Evolutionary conservation across 345 rosid species (phyloP), one percentile per base, ranked within the genome.

Genomic region (Arabis alpina): DNA sequence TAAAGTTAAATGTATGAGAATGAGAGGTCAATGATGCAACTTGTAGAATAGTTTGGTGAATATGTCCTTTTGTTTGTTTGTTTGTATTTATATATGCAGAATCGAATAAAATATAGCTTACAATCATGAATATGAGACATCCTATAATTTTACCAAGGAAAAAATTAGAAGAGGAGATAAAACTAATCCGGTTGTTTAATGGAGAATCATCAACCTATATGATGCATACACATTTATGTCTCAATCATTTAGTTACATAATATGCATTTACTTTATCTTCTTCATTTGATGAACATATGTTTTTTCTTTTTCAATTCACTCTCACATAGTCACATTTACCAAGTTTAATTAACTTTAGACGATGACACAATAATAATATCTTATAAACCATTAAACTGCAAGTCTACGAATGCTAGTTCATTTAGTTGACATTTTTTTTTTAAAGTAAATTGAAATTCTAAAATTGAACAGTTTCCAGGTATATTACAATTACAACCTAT

Each of bases 11-110:
- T 19, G 1, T 19, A 19, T 19, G 64, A 5, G 47, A 63, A 44
- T 44, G 63, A 44, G 56, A 62, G 64, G 66, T 73, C 71, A 73
- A 41, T 73, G 77, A 73, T 65, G 54, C 66, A 65, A 56, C 65
- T 73, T 64, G 71, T 56, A 64, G 45, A 64, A 73, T 57, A 57
- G 72, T 65, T 64, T 64, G 55, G 36, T 72, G 49, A 72, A 64
- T 3, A 47, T 47, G 57, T 28, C 70, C 4, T 65, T 55, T 48
- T 45, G 53, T 63, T 63, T 45, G 40, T 27, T 63, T 63, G 39
- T 68, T 37, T 68, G 44, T 37, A 48, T n/a, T 58, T 49, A 28
- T 64, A 39, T 73, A 14, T 39, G 53, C 13, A 57, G 37, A 65
- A 65, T 49, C 27, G 19, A 65, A 57, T 39, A 47, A 19, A 37